Conservation (phyloP, 2,329 filamentous ascomycete genomes). For the Colletotrichum gigasporum region DNA sequence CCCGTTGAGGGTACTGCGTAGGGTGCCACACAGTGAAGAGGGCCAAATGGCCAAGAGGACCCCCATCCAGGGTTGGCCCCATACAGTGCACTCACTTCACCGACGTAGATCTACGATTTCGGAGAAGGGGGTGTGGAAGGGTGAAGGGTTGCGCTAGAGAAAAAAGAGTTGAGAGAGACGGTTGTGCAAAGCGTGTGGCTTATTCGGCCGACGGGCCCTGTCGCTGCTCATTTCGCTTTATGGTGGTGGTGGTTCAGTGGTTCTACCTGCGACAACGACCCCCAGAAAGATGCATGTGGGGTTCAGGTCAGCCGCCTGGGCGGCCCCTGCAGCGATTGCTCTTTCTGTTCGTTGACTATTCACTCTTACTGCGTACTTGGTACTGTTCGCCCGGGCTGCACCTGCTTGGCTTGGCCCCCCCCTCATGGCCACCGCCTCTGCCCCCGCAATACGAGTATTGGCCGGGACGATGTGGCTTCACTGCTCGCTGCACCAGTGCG, state of each 20-base stretch:
- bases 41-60: neutral
- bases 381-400: too few species aligned
- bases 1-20: neutral
- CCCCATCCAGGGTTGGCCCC: conserved; percentile 2
- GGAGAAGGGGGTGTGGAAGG: neutral
- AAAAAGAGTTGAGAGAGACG: neutral
- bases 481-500: neutral
- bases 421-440: neutral
- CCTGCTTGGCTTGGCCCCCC: too few species aligned
- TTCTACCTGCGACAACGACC: conserved; percentile 19
- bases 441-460: neutral
- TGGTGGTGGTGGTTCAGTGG: neutral
- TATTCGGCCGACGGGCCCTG: neutral
- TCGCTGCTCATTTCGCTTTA: conserved; percentile 26
- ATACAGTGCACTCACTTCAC: conserved; percentile 26
- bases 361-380: too few species aligned
- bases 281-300: conserved; percentile 11
- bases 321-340: neutral
- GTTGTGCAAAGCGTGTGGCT: conserved; percentile 8
- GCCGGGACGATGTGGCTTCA: neutral
- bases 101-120: conserved; percentile 25
- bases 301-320: conserved; percentile 16
- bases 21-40: conserved; percentile 19
- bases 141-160: neutral
- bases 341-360: neutral